Conservation (phyloP, 164 flowering plant species). For the Chimonanthus praecox region DNA sequence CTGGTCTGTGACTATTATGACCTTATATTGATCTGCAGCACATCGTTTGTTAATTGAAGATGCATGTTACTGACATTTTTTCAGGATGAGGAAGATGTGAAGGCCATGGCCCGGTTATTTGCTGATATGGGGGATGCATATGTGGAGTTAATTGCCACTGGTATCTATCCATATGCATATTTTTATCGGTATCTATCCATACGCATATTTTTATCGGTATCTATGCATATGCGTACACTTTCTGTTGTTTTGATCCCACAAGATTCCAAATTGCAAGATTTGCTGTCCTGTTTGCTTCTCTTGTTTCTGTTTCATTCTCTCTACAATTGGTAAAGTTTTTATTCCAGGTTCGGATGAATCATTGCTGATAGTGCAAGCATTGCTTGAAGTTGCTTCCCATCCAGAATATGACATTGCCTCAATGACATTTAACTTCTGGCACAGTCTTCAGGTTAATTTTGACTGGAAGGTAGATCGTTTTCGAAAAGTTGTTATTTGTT, state of each 20-base stretch:
- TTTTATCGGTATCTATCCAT: conserved; percentile 37
- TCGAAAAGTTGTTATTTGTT: neutral
- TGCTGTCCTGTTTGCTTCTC: neutral
- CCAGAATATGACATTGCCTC: conserved; percentile 95
- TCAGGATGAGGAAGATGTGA: conserved; percentile 98
- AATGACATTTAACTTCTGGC: conserved; percentile 99
- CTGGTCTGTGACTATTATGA: neutral
- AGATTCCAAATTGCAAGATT: conserved; percentile 1
- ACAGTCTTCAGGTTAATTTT: conserved; percentile 79
- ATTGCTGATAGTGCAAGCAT: conserved; percentile 80
- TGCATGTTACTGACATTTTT: neutral
- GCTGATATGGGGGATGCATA: conserved; percentile 99
- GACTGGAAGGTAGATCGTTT: conserved; percentile 58
- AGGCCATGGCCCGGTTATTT: conserved; percentile 92
- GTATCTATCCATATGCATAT: conserved; percentile 28
- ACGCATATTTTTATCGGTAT: conserved; percentile 38
- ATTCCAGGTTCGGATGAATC: conserved; percentile 69
- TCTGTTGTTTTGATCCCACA: neutral
- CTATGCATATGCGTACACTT: neutral
- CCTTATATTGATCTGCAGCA: neutral
- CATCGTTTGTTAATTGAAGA: neutral
- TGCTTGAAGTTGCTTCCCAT: conserved; percentile 89
- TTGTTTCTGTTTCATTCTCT: neutral
- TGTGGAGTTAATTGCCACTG: conserved; percentile 91
- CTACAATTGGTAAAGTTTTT: neutral